Percentiles rank a stretch among this genome's conserved stretches.
phyloP scores from a whole-genome alignment of 2,329 filamentous ascomycete species.

The Geosmithia putterillii region DNA sequence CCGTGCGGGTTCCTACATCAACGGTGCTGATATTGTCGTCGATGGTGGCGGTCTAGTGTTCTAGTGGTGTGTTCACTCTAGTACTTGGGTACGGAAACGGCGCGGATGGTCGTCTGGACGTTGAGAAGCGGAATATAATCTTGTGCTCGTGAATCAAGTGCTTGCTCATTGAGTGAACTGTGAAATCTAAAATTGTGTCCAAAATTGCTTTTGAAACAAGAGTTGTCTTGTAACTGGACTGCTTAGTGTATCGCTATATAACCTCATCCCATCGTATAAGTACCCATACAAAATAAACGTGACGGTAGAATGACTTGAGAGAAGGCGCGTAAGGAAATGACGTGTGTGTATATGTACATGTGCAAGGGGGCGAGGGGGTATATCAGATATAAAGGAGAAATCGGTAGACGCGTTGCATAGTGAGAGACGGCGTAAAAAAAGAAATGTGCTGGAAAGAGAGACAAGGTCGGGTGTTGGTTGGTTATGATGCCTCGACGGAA shows the following conservation, averaged over 20 bases:
- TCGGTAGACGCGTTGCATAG: background rate
- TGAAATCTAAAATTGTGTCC: no score
- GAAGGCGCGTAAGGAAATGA: background rate
- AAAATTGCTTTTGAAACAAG: background rate
- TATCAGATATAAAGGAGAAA: background rate
- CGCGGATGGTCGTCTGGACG: no score
- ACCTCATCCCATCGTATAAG: background rate
- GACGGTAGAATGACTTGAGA: background rate
- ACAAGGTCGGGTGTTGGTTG: constrained; percentile 50
- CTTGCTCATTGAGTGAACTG: no score
- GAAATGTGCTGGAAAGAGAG: constrained; percentile 13
- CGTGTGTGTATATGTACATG: background rate
- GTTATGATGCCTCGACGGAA: constrained; percentile 28
- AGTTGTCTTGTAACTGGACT: background rate
- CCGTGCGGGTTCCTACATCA: constrained; percentile 54
- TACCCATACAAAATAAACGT: background rate
- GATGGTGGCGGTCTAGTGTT: constrained; percentile 37
- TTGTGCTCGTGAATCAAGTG: no score
- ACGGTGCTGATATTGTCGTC: constrained; percentile 51
- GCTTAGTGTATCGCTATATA: background rate
- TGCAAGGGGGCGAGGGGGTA: background rate
- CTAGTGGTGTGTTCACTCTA: no score
- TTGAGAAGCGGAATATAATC: no score
- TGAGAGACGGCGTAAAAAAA: no score
- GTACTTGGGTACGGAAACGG: no score